Percentiles rank a stretch among this genome's conserved stretches.
These are phyloP conservation scores for Talaromyces sp. DNA, from an alignment of 2,329 filamentous ascomycete genomes.

Conservation along the genomic window DNA sequence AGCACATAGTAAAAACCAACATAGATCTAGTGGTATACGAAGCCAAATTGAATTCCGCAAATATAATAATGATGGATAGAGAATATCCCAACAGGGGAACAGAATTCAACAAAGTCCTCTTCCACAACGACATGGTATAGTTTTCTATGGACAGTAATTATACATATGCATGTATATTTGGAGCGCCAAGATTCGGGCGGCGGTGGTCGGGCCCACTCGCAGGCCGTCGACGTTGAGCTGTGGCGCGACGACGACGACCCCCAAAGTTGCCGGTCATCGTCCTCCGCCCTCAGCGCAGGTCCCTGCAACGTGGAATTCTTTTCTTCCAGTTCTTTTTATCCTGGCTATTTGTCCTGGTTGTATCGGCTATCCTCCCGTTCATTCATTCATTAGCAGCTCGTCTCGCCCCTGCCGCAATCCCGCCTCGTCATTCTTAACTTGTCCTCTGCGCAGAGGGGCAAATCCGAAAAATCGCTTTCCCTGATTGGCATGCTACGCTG, in stretches of 20 bases:
- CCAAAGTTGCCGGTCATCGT: background rate
- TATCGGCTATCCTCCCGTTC: background rate
- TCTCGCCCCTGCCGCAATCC: background rate
- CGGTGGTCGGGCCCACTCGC: background rate
- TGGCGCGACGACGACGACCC: background rate
- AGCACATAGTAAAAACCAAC: background rate
- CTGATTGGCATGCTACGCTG: conserved; percentile 3
- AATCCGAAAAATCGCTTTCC: background rate
- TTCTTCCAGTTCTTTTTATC: background rate
- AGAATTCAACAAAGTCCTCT: background rate
- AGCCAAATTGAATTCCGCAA: background rate
- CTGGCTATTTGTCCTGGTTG: background rate
- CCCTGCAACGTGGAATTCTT: background rate
- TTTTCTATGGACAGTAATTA: background rate
- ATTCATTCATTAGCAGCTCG: background rate
- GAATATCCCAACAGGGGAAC: background rate
- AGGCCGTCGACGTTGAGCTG: background rate
- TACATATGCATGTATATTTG: background rate
- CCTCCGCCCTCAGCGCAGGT: background rate
- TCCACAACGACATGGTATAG: too few species aligned
- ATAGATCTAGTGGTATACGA: background rate
- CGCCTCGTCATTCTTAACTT: background rate
- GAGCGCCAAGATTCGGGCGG: background rate
- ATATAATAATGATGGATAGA: background rate
- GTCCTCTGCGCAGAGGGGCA: conserved; percentile 4